Base-by-base conservation (phyloP, 345 rosid species). In the Pelargonium nanum region DNA sequence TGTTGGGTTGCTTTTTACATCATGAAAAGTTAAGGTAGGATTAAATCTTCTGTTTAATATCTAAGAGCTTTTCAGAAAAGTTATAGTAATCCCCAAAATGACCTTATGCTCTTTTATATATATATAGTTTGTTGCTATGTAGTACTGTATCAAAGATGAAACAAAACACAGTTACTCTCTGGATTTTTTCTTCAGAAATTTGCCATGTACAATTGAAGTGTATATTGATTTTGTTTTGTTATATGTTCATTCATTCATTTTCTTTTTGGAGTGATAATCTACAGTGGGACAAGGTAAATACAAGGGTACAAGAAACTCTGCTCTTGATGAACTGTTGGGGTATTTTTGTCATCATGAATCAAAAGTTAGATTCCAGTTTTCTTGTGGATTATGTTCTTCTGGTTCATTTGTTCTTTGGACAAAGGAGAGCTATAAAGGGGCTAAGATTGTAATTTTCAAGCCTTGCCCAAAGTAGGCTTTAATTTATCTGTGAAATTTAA, bases 361-460 rank as follows among this genome's bases (percentile, higher is more conserved):
- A 61, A 80, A 78, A 78, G 75, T 65, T 56, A 53, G 71, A 78
- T 73, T 58, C 78, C 55, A 26, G 56, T 62, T 68, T 71, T 69
- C 71, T 69, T 75, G 72, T 55, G 68, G 58, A 30, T 64, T 62
- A 59, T 62, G 78, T 66, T 61, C 59, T 68, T 68, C 53, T 69
- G 63, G 64, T 50, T 69, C 44, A 48, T 66, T 61, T 51, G 75
- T 75, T 71, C 85, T 71, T 74, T 74, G 67, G 59, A 67, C 55
- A 72, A 75, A 75, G 75, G 57, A 62, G 55, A 55, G 66, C 45
- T 61, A 53, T 23, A 19, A 56, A 65, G 70, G 58, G 48, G 34
- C 32, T 48, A 34, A 19, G 15, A 7, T 10, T 23, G 73, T 60
- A 60, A 72, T 69, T 64, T 65, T 44, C 61, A 24, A 58, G 44